Evolutionary conservation across 805 yeast genomes (phyloP).

Genomic region (Cyberlindnera veronae): DNA sequence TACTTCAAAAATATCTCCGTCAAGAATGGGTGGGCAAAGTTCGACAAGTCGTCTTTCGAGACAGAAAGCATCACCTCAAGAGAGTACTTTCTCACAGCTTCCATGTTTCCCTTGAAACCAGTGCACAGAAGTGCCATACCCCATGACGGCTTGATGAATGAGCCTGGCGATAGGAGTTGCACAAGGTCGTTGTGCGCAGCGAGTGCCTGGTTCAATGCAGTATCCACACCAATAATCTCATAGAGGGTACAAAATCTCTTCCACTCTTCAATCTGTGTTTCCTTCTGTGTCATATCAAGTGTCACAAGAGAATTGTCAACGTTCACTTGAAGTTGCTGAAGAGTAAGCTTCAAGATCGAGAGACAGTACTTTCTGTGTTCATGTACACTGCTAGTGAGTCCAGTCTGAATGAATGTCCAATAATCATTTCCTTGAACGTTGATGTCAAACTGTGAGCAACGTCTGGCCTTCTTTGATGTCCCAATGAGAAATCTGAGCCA

Average conservation of each 20-base stretch:
- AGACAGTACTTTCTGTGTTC: slow-evolving; percentile 68
- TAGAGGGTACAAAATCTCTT: slow-evolving; percentile 65
- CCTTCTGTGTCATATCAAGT: slow-evolving; percentile 7
- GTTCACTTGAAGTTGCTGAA: slow-evolving; percentile 38
- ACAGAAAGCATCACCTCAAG: slow-evolving; percentile 53
- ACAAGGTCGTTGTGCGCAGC: slow-evolving; percentile 69
- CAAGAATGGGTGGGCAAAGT: slow-evolving; percentile 45
- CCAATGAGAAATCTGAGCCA: slow-evolving; percentile 52
- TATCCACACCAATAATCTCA: slow-evolving; percentile 79
- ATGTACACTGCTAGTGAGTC: slow-evolving; percentile 52
- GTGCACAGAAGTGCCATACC: slow-evolving; percentile 68
- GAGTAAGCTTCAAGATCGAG: slow-evolving; percentile 59
- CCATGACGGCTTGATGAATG: slow-evolving; percentile 65
- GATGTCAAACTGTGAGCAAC: slow-evolving; percentile 2
- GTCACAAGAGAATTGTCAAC: slow-evolving; percentile 32
- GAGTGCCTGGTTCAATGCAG: slow-evolving; percentile 81
- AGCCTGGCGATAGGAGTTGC: slow-evolving; percentile 43
- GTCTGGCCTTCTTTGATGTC: slow-evolving; percentile 10
- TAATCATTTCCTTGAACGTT: slow-evolving; percentile 31
- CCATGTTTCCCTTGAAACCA: slow-evolving; percentile 75
- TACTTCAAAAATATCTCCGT: slow-evolving; percentile 50
- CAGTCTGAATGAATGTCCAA: slow-evolving; percentile 57
- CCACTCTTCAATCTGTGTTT: slow-evolving; percentile 53
- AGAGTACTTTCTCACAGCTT: slow-evolving; percentile 66
- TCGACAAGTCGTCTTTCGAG: slow-evolving; percentile 40